Base-by-base conservation (phyloP, 2,329 filamentous ascomycete species). In the Nannizzia gypsea region DNA sequence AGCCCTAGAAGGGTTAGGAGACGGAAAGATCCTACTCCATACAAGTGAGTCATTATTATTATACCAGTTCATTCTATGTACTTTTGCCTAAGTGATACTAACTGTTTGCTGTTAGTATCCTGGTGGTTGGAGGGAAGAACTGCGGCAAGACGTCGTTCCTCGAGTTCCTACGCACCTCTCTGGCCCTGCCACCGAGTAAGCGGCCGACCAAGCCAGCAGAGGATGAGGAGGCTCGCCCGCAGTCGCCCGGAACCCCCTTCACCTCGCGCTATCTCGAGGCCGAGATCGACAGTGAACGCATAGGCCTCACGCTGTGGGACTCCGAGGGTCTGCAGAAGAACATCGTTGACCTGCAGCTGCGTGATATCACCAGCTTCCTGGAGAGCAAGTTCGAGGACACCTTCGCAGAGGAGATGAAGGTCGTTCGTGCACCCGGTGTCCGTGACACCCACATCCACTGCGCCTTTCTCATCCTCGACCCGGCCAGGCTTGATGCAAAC, bases 341-440 rank as follows among this genome's bases (percentile, higher is more conserved):
- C 68, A 83, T 97, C 38, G 90, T 96, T 57, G 93, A 97, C 72
- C 82, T 97, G 65, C 93, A 99, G 74, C 79, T 99, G 65, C 85
- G 91, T 63, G 90, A 95, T 71, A 91, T 97, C 79, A 86, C 88
- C 36, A 82, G 87, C 6, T 99, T 99, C 76, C 79, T 99, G 62
- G 93, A 99, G 78, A 92, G 88, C 78, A 97, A 97, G 74, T 99
- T 99, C 67, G 92, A 99, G 72, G 93, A 99, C 69, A 97, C 93
- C 0, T 95, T 99, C 71, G 84, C 84, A 56, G 93, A 99, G 75
- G 93, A 99, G 78, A 95, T 95, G 82, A 97, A 96, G 78, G 91
- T 99, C 54, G 81, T 96, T 63, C 88, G 93, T 68, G 90, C 91
- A 58, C 92, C 93, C 26, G 92, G 91, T 60, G 88, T 89, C 64